Evolutionary conservation across 2,329 filamentous ascomycete species (phyloP).

Genomic region (Didymella segeticola): DNA sequence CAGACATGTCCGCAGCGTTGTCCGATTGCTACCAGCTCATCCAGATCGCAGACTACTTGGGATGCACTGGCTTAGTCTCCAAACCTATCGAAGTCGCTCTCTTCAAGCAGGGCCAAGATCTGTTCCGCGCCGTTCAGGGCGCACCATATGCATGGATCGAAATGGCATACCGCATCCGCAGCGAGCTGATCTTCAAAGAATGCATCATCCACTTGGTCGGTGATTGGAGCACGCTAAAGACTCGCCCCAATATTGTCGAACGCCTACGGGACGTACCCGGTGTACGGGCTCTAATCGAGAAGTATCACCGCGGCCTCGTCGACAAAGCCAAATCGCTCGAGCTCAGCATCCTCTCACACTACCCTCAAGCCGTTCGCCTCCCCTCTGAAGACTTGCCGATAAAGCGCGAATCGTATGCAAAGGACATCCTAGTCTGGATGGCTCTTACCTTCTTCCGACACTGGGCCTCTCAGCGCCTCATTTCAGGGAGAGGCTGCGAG

Average conservation of each 20-base stretch:
- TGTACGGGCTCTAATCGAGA: constrained; percentile 39
- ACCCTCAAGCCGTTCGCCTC: constrained; percentile 37
- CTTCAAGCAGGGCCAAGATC: constrained; percentile 54
- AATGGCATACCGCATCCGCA: constrained; percentile 55
- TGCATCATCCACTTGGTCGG: constrained; percentile 55
- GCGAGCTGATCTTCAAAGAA: constrained; percentile 54
- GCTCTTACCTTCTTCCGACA: constrained; percentile 56
- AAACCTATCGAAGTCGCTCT: constrained; percentile 57
- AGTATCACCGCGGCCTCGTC: constrained; percentile 37
- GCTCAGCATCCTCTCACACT: constrained; percentile 29
- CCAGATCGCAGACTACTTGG: constrained; percentile 56
- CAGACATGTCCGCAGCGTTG: constrained; percentile 50
- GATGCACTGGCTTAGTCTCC: constrained; percentile 52
- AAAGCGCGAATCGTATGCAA: constrained; percentile 54
- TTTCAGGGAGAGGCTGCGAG: constrained; percentile 47
- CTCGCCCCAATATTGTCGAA: constrained; percentile 4
- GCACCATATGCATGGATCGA: constrained; percentile 56
- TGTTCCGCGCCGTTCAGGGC: constrained; percentile 54
- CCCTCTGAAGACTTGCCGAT: constrained; percentile 40
- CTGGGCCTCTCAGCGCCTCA: constrained; percentile 53
- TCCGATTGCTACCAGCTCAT: constrained; percentile 51
- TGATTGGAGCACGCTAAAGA: constrained; percentile 45
- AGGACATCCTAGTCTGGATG: constrained; percentile 61
- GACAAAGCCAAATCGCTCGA: constrained; percentile 39
- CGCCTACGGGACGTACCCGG: constrained; percentile 28